phyloP scores from a whole-genome alignment of 1,284 basidiomycete species.

The Moniliophthora roreri region DNA sequence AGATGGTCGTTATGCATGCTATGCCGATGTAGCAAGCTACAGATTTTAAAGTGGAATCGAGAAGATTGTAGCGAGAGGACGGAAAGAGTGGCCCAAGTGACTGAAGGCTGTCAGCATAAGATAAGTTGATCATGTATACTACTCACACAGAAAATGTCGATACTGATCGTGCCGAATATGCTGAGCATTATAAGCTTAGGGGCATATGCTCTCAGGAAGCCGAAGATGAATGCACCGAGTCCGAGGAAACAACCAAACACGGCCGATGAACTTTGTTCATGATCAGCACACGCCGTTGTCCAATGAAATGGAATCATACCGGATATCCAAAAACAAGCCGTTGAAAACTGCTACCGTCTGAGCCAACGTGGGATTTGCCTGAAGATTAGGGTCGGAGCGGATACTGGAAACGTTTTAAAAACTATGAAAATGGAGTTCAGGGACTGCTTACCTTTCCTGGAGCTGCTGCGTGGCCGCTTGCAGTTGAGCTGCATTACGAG shows the following conservation, averaged over 20 bases:
- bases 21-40: constrained; percentile 52
- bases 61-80: constrained; percentile 51
- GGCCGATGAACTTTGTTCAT: constrained; percentile 34
- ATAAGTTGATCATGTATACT: not conserved
- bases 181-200: constrained; percentile 54
- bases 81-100: constrained; percentile 64
- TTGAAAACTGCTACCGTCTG: constrained; percentile 49
- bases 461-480: constrained; percentile 43
- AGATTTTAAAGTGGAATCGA: constrained; percentile 49
- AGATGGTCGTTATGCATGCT: constrained; percentile 46
- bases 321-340: constrained; percentile 58
- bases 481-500: constrained; percentile 42
- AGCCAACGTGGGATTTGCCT: constrained; percentile 48
- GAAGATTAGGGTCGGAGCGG: constrained; percentile 35
- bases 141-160: constrained; percentile 54
- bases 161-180: constrained; percentile 48
- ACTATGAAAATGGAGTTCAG: not conserved
- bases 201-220: constrained; percentile 50
- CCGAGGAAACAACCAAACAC: constrained; percentile 63
- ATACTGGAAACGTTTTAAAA: constrained; percentile 3
- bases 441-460: constrained; percentile 13
- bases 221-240: constrained; percentile 52
- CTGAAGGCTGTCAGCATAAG: constrained; percentile 21
- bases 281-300: constrained; percentile 5
- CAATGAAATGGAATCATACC: constrained; percentile 25